A percentile compares a stretch with the other conserved stretches of the same genome.
These are phyloP conservation scores for Aspergillus biplanus DNA, from an alignment of 495 filamentous ascomycete species.

Conservation along the genomic window DNA sequence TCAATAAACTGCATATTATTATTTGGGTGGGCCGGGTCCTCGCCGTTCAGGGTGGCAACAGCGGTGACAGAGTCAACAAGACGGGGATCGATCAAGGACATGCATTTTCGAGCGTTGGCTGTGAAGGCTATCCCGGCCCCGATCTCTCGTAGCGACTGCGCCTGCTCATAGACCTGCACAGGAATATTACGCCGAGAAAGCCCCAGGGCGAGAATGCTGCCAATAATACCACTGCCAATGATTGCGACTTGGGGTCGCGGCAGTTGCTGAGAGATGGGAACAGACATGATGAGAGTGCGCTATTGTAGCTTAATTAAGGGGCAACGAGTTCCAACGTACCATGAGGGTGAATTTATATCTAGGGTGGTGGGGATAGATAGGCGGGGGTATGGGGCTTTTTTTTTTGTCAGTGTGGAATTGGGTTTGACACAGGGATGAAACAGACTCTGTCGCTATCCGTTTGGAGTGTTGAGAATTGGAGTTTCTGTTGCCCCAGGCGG, in stretches of 20 bases:
- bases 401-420: no score
- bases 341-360: no score
- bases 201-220: conserved; percentile 42
- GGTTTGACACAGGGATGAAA: no score
- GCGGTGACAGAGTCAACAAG: conserved; percentile 22
- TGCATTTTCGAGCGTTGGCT: conserved; percentile 34
- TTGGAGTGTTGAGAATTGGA: no score
- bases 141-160: conserved; percentile 38
- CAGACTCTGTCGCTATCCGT: no score
- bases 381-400: no score
- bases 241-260: conserved; percentile 38
- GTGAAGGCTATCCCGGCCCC: conserved; percentile 53
- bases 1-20: conserved; percentile 40
- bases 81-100: conserved; percentile 26
- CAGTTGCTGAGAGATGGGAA: background rate
- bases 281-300: background rate
- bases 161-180: conserved; percentile 48
- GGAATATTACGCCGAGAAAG: conserved; percentile 37
- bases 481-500: no score
- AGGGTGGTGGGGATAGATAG: no score
- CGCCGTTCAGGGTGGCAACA: conserved; percentile 28
- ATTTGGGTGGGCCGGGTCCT: conserved; percentile 20
- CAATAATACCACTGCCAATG: conserved; percentile 50
- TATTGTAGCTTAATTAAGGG: no score
- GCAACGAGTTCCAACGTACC: no score